Base-by-base conservation (phyloP, 495 filamentous ascomycete genomes). In the Talaromyces thailandensis region DNA sequence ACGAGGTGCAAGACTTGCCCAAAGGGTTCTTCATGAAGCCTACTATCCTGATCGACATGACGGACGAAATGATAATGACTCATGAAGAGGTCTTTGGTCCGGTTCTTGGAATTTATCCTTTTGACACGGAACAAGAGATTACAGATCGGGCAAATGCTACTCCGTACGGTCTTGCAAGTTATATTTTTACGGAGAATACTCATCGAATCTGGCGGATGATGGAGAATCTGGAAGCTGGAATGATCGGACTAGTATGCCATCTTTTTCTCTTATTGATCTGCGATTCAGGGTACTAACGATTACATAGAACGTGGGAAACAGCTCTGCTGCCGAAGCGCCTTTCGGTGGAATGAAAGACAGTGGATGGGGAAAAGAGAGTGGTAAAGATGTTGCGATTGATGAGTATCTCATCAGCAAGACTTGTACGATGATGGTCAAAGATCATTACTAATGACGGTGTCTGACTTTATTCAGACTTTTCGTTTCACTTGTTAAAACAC, bases 31-130 rank as follows among this genome's bases (percentile, higher is more conserved):
- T 90, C 75, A 88, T 82, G 69, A 76, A 86, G 68, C 86, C 86
- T 18, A 91, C 89, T 0, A 83, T 92, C 35, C 77, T 92, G 28
- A 81, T 79, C 0, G 83, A 77, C n/a, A 87, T 89, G 84, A 86
- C 80, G n/a, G 62, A 73, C 16, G 66, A 64, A 14, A 78, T 81
- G 76, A 6, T 60, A 16, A 31, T 55, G 26, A 59, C 61, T 11
- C 43, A 51, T 11, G 66, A 71, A 56, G 72, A 74, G 63, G 70
- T 63, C 1, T 74, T 74, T 60, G 72, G 65, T 6, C 73, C 72
- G 1, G 24, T 75, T 31, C 56, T 63, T 1, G 66, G 56, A 14
- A 23, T 75, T 1, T 66, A 66, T 35, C 59, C 24, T 6, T 75
- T 75, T 50, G 63, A 73, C 8, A 67, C 64, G 0, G 73, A 75